phyloP scores from a whole-genome alignment of 108 stramenopile genomes.

The Nitzschia palea region DNA sequence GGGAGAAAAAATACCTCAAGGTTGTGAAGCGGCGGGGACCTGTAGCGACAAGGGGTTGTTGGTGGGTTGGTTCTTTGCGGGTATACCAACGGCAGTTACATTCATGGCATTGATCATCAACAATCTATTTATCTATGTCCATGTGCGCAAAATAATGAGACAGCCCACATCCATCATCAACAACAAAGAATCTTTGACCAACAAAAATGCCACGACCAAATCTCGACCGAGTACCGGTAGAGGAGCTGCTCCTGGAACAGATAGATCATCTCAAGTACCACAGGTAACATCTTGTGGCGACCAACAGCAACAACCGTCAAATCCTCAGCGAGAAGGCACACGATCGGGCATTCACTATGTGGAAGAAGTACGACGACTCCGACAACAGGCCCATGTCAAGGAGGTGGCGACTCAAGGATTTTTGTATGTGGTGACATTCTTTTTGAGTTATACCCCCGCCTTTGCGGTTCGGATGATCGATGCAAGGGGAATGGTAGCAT shows the following conservation, averaged over 20 bases:
- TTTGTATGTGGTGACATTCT: constrained; percentile 2
- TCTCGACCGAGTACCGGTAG: not conserved
- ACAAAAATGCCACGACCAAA: not conserved
- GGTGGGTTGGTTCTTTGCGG: constrained; percentile 13
- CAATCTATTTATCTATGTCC: constrained; percentile 4
- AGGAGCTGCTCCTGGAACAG: not conserved
- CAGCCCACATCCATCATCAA: not conserved
- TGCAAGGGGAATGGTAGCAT: not conserved
- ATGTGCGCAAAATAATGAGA: not conserved
- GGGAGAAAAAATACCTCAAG: not conserved
- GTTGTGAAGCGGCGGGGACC: not conserved
- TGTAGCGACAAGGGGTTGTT: not conserved
- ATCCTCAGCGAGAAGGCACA: too few species aligned
- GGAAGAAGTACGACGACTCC: not conserved
- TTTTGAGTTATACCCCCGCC: not conserved
- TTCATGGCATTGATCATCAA: not conserved
- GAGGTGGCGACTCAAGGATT: constrained; percentile 12
- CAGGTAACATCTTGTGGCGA: not conserved
- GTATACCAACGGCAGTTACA: not conserved
- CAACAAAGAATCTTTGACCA: not conserved
- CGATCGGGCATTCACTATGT: not conserved
- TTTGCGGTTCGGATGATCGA: not conserved
- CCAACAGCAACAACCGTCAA: not conserved
- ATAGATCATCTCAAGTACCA: too few species aligned
- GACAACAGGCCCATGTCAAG: not conserved